A percentile compares a stretch with the other conserved stretches of the same genome.
Evolutionary conservation across 257 asterid species (phyloP).

Genomic region (Forsythia viridissima): DNA sequence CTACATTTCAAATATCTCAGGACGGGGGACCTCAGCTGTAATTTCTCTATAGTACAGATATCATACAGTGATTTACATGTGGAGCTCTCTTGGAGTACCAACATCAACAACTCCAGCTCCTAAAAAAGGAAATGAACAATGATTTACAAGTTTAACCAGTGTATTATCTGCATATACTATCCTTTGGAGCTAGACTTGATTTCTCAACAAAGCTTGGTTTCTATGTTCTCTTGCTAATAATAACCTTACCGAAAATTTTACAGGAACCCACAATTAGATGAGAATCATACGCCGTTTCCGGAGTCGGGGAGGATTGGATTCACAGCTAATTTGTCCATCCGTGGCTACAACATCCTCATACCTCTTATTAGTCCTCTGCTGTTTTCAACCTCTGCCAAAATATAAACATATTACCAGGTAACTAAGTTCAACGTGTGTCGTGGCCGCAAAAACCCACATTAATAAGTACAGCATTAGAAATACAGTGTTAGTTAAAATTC

Average conservation of each 20-base stretch:
- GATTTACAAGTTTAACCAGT: too few species aligned
- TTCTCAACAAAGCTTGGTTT: background rate
- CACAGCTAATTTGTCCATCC: slow-evolving; percentile 11
- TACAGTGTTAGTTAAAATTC: background rate
- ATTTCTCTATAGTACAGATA: background rate
- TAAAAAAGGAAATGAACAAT: too few species aligned
- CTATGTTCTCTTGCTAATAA: background rate
- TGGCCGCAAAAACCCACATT: background rate
- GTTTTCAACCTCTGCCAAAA: slow-evolving; percentile 42
- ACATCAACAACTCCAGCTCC: too few species aligned
- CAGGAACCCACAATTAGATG: slow-evolving; percentile 1
- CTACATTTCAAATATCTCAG: background rate
- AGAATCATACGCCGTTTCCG: slow-evolving; percentile 30
- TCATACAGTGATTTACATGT: too few species aligned
- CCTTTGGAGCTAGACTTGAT: background rate
- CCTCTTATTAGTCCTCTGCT: slow-evolving; percentile 19
- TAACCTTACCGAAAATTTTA: background rate
- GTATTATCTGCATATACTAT: background rate
- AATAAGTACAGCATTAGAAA: background rate
- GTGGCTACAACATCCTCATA: slow-evolving; percentile 23
- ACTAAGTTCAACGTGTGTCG: background rate
- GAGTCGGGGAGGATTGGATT: slow-evolving; percentile 20
- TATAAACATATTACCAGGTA: background rate
- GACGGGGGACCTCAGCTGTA: background rate
- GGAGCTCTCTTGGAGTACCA: too few species aligned